These are phyloP conservation scores for Hypoxylon fuscum DNA, from an alignment of 495 filamentous ascomycete genomes.

Conservation along the genomic window DNA sequence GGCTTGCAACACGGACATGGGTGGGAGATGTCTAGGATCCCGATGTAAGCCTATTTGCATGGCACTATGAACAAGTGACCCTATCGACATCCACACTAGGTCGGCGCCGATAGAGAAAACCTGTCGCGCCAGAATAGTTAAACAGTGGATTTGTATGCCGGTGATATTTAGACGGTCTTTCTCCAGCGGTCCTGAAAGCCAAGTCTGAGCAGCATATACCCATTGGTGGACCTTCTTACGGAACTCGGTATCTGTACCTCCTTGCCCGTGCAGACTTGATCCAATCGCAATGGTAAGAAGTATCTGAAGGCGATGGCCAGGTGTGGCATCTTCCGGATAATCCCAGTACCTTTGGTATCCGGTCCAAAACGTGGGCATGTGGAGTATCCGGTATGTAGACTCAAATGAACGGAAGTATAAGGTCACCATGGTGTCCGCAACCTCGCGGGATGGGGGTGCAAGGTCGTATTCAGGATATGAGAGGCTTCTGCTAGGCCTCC, in stretches of 20 bases:
- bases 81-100: constrained; percentile 64
- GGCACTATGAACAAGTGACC: constrained; percentile 63
- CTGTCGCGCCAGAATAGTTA: constrained; percentile 64
- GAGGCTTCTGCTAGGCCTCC: constrained; percentile 40
- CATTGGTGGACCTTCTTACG: constrained; percentile 54
- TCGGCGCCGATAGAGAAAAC: constrained; percentile 61
- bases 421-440: constrained; percentile 61
- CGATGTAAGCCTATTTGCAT: constrained; percentile 69
- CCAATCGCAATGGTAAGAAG: constrained; percentile 65
- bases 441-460: constrained; percentile 54
- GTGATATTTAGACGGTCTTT: constrained; percentile 60
- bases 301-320: constrained; percentile 56
- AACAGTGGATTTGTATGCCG: constrained; percentile 63
- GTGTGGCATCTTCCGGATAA: constrained; percentile 43
- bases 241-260: constrained; percentile 42
- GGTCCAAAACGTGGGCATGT: constrained; percentile 63
- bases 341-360: constrained; percentile 64
- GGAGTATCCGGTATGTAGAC: constrained; percentile 64
- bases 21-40: constrained; percentile 62
- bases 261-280: constrained; percentile 54
- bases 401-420: constrained; percentile 68
- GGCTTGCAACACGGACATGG: constrained; percentile 56
- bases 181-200: constrained; percentile 62
- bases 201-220: constrained; percentile 65
- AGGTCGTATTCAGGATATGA: constrained; percentile 39